Evolutionary conservation across 2,329 filamentous ascomycete species (phyloP).

Genomic region (Periconia macrospinosa): DNA sequence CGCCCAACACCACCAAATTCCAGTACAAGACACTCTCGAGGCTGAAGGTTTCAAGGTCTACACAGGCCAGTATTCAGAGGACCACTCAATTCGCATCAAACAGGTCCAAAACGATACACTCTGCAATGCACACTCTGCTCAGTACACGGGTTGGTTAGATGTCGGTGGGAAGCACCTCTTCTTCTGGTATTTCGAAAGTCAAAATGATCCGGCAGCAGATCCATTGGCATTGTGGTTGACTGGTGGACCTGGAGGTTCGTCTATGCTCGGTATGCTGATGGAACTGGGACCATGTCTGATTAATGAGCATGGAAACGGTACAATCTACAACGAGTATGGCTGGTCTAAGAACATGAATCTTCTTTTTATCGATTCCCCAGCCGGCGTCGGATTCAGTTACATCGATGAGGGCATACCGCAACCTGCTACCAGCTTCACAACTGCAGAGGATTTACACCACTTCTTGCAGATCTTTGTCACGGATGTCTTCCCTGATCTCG

Average conservation of each 20-base stretch:
- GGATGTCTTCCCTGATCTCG: constrained; percentile 49
- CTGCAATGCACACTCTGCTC: constrained; percentile 38
- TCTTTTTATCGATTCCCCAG: constrained; percentile 44
- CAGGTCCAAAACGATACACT: constrained; percentile 35
- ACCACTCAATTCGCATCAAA: constrained; percentile 39
- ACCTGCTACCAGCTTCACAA: constrained; percentile 46
- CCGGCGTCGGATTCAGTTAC: constrained; percentile 43
- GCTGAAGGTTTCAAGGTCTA: constrained; percentile 33
- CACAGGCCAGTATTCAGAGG: constrained; percentile 32
- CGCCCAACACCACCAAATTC: constrained; percentile 17
- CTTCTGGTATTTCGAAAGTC: constrained; percentile 51
- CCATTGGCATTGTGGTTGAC: constrained; percentile 47
- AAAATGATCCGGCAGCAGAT: constrained; percentile 39
- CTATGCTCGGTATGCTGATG: constrained; percentile 41
- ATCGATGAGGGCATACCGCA: constrained; percentile 38
- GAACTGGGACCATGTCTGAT: constrained; percentile 44
- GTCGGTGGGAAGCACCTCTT: constrained; percentile 48
- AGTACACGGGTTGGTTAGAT: constrained; percentile 42
- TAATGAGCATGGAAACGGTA: constrained; percentile 42
- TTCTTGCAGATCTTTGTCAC: constrained; percentile 54
- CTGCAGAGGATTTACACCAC: constrained; percentile 52
- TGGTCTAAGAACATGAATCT: constrained; percentile 43
- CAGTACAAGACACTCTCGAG: constrained; percentile 32
- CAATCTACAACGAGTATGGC: constrained; percentile 42
- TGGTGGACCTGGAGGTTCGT: constrained; percentile 42